Percentiles rank a stretch among this genome's conserved stretches.
These are phyloP conservation scores for Lactuca sativa DNA, from an alignment of 129 eudicot genomes.

Conservation along the genomic window DNA sequence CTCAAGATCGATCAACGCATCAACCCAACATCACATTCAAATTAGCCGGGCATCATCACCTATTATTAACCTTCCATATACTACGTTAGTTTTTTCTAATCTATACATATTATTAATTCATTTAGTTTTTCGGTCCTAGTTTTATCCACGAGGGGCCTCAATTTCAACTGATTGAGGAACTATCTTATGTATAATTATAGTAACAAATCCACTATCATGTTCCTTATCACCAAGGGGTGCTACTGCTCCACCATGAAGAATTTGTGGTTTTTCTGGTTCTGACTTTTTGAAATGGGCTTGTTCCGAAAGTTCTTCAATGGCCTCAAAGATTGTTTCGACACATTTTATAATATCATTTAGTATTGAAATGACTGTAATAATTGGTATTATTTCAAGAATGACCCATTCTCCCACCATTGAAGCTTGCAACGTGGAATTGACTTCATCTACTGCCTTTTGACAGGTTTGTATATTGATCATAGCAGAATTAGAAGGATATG, in stretches of 20 bases:
- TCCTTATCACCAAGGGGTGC: conserved; percentile 24
- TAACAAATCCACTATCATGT: conserved; percentile 13
- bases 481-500: conserved; percentile 31
- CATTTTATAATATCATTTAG: conserved; percentile 46
- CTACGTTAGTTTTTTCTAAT: neutral
- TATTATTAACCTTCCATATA: conserved; percentile 6
- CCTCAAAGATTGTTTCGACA: conserved; percentile 38
- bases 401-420: conserved; percentile 24
- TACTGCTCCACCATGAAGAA: conserved; percentile 47
- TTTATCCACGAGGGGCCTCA: conserved; percentile 1
- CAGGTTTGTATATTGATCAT: conserved; percentile 40
- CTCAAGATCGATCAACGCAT: conserved; percentile 5
- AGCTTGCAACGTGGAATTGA: conserved; percentile 35
- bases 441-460: conserved; percentile 42
- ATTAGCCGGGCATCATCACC: conserved; percentile 12
- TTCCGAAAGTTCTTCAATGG: conserved; percentile 42
- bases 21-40: conserved; percentile 5
- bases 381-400: conserved; percentile 42
- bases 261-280: conserved; percentile 11
- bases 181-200: conserved; percentile 10
- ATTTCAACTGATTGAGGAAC: neutral
- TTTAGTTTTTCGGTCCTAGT: conserved; percentile 1
- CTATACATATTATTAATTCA: neutral
- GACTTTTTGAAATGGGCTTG: conserved; percentile 45
- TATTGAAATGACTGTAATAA: conserved; percentile 36